A percentile compares a stretch with the other conserved stretches of the same genome.
phyloP scores from a whole-genome alignment of 2,329 filamentous ascomycete species.

The Colletotrichum sp. region DNA sequence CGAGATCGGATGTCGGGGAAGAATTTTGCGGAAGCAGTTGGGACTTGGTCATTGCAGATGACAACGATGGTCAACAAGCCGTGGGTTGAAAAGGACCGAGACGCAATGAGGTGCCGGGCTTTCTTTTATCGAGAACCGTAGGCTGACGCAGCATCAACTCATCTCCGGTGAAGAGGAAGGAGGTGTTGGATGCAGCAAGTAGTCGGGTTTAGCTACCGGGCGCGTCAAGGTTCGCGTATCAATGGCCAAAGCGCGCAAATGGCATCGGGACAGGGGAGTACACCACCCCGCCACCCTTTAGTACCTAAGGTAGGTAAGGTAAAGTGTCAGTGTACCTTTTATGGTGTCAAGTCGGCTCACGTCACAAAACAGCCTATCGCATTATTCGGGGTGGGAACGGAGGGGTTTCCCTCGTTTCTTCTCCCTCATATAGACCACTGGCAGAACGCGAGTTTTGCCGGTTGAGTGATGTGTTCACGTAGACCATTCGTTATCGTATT shows the following conservation, averaged over 20 bases:
- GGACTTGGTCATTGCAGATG: neutral
- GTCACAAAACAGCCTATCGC: too few species aligned
- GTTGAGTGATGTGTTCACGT: too few species aligned
- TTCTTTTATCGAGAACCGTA: neutral
- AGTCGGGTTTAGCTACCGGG: neutral
- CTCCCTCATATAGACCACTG: too few species aligned
- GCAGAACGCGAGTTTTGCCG: too few species aligned
- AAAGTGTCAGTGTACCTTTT: too few species aligned
- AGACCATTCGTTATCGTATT: too few species aligned
- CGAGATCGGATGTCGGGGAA: neutral
- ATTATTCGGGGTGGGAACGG: too few species aligned
- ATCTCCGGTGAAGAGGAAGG: neutral
- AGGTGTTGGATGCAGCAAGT: neutral
- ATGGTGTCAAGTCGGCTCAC: too few species aligned
- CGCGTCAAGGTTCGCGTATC: neutral
- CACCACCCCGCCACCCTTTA: too few species aligned
- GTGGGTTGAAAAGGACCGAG: neutral
- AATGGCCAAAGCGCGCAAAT: neutral
- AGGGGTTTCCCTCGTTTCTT: too few species aligned
- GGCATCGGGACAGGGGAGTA: neutral
- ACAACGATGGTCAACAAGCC: neutral
- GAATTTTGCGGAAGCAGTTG: neutral
- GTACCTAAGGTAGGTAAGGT: too few species aligned
- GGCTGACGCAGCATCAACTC: neutral
- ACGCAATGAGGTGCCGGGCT: neutral